Base-by-base conservation (phyloP, 2,329 filamentous ascomycete genomes). In the Alternaria ethzedia region DNA sequence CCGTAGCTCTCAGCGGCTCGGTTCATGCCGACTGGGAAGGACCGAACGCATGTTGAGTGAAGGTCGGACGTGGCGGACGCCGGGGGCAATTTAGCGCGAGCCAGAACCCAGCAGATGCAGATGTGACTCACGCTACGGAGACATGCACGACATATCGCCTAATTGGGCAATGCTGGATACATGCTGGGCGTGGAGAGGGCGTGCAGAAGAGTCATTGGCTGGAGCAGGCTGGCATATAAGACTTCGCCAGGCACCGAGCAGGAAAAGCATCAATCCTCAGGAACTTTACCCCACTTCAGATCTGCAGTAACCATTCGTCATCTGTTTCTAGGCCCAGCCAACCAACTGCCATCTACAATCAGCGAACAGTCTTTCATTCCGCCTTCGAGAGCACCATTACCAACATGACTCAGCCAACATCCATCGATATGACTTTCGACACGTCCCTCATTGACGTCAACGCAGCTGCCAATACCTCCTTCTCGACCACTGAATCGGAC, bases 351-450 rank as follows among this genome's bases (percentile, higher is more conserved):
- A 36, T 25, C 20, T 52, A 23, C 49, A 23, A 41, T 12, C 30
- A 9, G 6, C 30, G 23, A 23, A 0, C 30, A 10, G 2, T 23
- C 21, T 23, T 6, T 3, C 30, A 52, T 52, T 13, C 30, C 9
- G 13, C 5, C 13, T 10, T 25, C 30, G 11, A 36, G 30, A 50
- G 15, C 43, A 47, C 15, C 9, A 43, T 20, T 8, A 15, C 20
- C 64, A 70, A 66, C 11, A 80, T 80, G 78, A 79, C 78, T 30
- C 75, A 80, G 59, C 78, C 77, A 23, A 73, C 63, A 7, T 72
- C 74, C 4, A 62, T 80, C 63, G 67, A 79, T 59, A 74, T 73
- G 66, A 80, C 78, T n/a, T 80, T 81, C 57, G 78, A 81, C 54
- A 79, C 79, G 5, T 81, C 79, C 4, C 72, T 80, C 2, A 66